Evolutionary conservation across 2,329 filamentous ascomycete species (phyloP).

Genomic region (Endoconidiophora laricicola): DNA sequence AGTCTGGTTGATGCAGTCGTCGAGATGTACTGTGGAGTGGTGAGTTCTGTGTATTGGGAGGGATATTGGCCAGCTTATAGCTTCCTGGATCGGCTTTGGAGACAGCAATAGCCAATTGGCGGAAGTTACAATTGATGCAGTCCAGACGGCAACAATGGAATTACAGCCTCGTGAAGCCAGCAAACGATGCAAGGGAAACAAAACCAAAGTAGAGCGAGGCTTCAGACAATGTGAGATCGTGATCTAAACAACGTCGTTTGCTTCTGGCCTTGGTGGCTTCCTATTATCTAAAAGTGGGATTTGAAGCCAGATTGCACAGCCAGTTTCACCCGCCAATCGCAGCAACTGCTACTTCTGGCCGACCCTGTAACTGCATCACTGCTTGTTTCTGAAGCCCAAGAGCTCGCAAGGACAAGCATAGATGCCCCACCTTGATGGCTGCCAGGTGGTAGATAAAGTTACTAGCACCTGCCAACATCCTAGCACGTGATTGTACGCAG

Average conservation of each 20-base stretch:
- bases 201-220: neutral
- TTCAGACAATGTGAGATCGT: neutral
- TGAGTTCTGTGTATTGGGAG: neutral
- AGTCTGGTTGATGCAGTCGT: neutral
- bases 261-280: neutral
- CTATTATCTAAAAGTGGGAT: constrained; percentile 15
- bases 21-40: neutral
- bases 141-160: constrained; percentile 9
- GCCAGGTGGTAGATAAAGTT: neutral
- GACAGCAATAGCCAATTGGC: too few species aligned
- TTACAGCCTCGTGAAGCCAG: neutral
- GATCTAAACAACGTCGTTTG: neutral
- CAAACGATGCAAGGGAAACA: constrained; percentile 6
- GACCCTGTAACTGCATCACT: neutral
- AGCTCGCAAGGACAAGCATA: neutral
- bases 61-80: neutral
- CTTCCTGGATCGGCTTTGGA: neutral
- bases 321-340: constrained; percentile 2
- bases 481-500: constrained; percentile 8
- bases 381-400: neutral
- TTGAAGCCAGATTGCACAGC: constrained; percentile 31
- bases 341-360: neutral
- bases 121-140: neutral
- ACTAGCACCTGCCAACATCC: neutral
- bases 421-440: neutral